Evolutionary conservation across 2,329 filamentous ascomycete genomes (phyloP).

Genomic region (Penicillium sp.): DNA sequence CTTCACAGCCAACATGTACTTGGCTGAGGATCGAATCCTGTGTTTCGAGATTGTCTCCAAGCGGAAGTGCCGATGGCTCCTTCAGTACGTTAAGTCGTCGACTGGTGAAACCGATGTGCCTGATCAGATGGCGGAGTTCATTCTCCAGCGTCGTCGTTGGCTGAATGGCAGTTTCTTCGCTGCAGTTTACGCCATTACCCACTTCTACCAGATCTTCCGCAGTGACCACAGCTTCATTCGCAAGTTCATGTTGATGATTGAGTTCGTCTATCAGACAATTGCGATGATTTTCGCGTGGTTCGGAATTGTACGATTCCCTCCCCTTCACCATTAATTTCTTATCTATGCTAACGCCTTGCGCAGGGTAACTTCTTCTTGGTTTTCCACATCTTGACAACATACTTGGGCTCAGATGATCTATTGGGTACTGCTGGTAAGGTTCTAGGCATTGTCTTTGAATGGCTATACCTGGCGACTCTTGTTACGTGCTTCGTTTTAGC

Average conservation of each 20-base stretch:
- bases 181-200: conserved; percentile 88
- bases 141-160: conserved; percentile 94
- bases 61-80: conserved; percentile 93
- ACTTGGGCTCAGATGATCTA: conserved; percentile 67
- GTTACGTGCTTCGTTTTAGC: conserved; percentile 94
- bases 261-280: conserved; percentile 89
- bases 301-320: conserved; percentile 57
- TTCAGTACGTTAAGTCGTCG: conserved; percentile 97
- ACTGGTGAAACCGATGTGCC: conserved; percentile 97
- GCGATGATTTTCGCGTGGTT: conserved; percentile 99
- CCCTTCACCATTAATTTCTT: neutral
- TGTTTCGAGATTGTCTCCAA: conserved; percentile 86
- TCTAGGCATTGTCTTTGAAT: conserved; percentile 88
- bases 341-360: neutral
- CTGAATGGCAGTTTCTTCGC: conserved; percentile 98
- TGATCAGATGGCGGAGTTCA: conserved; percentile 88
- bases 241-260: conserved; percentile 85
- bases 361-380: conserved; percentile 94
- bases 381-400: conserved; percentile 92
- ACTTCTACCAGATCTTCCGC: conserved; percentile 95
- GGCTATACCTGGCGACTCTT: conserved; percentile 88
- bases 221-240: conserved; percentile 84
- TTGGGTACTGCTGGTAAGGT: conserved; percentile 76
- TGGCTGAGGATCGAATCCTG: conserved; percentile 53
- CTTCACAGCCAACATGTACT: conserved; percentile 81